Evolutionary conservation across 345 rosid species (phyloP), one percentile per base, ranked within the genome.

Genomic region (Eucalyptus pauciflora): DNA sequence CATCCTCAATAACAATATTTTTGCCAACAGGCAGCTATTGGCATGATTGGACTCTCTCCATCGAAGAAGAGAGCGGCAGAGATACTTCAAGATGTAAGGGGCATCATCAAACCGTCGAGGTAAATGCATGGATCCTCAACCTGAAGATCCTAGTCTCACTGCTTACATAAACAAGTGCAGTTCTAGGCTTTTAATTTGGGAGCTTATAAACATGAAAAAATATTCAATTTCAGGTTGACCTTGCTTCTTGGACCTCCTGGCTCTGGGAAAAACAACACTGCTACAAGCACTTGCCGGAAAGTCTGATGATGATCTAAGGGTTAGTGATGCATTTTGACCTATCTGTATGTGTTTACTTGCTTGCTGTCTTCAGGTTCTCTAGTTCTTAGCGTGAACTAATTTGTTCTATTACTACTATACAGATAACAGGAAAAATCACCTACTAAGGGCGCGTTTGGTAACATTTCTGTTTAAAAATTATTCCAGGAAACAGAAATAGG

Each of bases 221-320:
- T 64, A 12, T 80, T 58, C 80, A n/a, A 46, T 89, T 89, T 58
- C 89, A 91, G 94, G 88, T 51, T 93, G 90, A 87, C 93, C 29
- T 87, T 93, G 87, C 94, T 93, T 89, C 91, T 93, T 7, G 94
- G 94, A 69, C 94, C 94, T 22, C 94, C 93, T 4, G 91, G 91
- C 18, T 85, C 94, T 7, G 94, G 94, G 94, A 37, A 93, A 93
- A 88, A 93, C 94, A 37, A 90, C 93, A 50, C 83, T 93, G 62
- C 88, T 93, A 45, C 88, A 89, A 60, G 93, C 93, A 80, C 92
- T 93, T 56, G 92, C 93, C 13, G 93, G 93, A 43, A 93, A 91
- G 89, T 87, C 91, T 31, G 92, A 90, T 4, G 67, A 87, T 20
- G 90, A 89, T 89, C 83, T 91, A 20, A 88, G 90, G 93, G 93